Conservation (phyloP, 768 basidiomycete species). For the Rubroboletus satanas region DNA sequence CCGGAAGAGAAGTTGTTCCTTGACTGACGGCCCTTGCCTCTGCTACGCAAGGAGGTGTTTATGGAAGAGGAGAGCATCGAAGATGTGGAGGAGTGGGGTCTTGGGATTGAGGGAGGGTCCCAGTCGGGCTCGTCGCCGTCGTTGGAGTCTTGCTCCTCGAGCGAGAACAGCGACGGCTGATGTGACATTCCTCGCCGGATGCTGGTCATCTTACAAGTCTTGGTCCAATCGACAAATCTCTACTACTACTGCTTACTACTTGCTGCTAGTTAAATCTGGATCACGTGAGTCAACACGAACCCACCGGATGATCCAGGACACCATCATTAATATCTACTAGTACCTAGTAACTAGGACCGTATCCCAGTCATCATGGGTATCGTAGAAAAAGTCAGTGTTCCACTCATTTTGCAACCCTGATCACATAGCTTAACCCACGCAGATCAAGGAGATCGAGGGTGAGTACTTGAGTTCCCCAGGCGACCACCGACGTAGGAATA, state of each 20-base stretch:
- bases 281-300: constrained; percentile 9
- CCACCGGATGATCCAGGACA: not conserved
- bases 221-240: not conserved
- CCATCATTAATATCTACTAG: not conserved
- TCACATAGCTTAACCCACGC: constrained; percentile 2
- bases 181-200: constrained; percentile 37
- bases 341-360: not conserved
- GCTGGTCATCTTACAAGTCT: constrained; percentile 17
- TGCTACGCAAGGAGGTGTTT: constrained; percentile 29
- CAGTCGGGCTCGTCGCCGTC: constrained; percentile 44
- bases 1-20: constrained; percentile 29
- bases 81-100: constrained; percentile 19
- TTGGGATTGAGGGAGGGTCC: constrained; percentile 35
- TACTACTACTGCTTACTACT: not conserved
- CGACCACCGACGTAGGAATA: not conserved
- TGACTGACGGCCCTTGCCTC: constrained; percentile 31
- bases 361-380: constrained; percentile 68
- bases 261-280: not conserved
- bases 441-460: constrained; percentile 98
- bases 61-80: constrained; percentile 28
- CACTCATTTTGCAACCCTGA: not conserved
- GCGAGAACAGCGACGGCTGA: constrained; percentile 65
- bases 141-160: constrained; percentile 53
- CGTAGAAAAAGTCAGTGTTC: constrained; percentile 76
- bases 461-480: constrained; percentile 35